Conservation (phyloP, 1,284 basidiomycete species). For the Porogramme epimiltina region DNA sequence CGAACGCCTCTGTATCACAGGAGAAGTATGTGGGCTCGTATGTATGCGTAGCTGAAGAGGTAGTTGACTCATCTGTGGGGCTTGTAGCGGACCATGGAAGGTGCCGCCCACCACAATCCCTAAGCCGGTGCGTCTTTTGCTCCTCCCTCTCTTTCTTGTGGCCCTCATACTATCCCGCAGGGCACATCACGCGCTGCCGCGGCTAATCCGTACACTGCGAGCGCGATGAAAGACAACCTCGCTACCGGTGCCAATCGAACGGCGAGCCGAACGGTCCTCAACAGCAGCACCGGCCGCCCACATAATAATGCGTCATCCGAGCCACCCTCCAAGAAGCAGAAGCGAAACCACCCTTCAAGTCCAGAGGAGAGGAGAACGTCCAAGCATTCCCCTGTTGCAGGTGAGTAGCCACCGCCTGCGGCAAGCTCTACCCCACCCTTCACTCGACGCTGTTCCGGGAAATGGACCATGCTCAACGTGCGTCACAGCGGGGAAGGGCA, state of each 20-base stretch:
- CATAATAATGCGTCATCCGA: background rate
- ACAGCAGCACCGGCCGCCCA: no score
- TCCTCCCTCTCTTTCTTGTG: no score
- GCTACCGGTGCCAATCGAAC: background rate
- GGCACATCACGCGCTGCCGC: background rate
- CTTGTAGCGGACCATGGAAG: no score
- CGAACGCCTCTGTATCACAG: no score
- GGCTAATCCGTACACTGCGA: background rate
- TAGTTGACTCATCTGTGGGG: no score
- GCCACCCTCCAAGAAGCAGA: conserved; percentile 12
- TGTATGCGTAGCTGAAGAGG: no score
- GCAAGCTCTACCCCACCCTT: no score
- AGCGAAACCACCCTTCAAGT: background rate
- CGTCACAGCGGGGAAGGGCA: background rate
- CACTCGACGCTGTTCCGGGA: no score
- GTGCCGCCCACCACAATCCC: no score
- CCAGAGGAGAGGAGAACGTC: background rate
- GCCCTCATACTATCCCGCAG: no score
- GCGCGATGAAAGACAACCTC: background rate
- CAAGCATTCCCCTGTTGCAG: conserved; percentile 1
- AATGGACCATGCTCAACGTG: background rate
- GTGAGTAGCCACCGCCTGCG: conserved; percentile 17
- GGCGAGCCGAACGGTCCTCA: background rate
- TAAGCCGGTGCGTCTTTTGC: no score
- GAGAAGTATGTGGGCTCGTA: no score